A percentile compares a stretch with the other conserved stretches of the same genome.
Conservation (phyloP, 805 yeast genomes). For the Pichia nakasei region DNA sequence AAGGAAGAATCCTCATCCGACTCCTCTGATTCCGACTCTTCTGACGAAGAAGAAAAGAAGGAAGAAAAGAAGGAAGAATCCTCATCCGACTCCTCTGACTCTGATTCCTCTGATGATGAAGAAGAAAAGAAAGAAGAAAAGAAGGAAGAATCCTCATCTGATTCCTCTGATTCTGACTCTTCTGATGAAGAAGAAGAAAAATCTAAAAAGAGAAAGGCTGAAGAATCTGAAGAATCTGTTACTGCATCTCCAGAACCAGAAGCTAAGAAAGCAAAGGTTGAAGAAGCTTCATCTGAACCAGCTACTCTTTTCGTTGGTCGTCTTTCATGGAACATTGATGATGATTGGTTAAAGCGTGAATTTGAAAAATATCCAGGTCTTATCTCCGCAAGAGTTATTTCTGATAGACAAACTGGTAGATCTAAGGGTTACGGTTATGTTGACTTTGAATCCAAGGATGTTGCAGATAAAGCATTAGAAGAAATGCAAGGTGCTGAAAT, state of each 20-base stretch:
- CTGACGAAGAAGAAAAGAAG: constrained; percentile 11
- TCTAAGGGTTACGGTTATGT: constrained; percentile 98
- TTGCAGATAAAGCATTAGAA: constrained; percentile 79
- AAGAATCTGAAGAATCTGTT: constrained; percentile 23
- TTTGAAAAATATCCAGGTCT: constrained; percentile 81
- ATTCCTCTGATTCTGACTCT: constrained; percentile 16
- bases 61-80: constrained; percentile 23
- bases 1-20: constrained; percentile 20
- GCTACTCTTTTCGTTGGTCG: constrained; percentile 94
- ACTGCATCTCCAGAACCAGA: constrained; percentile 28
- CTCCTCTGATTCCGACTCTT: constrained; percentile 20
- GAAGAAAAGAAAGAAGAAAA: constrained; percentile 4
- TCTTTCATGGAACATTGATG: constrained; percentile 95
- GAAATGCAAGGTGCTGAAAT: constrained; percentile 89
- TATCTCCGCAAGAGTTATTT: constrained; percentile 80
- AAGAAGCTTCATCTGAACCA: constrained; percentile 50
- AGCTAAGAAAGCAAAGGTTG: constrained; percentile 41
- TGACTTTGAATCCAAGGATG: constrained; percentile 70
- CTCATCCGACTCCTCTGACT: constrained; percentile 23
- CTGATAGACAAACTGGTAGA: constrained; percentile 76
- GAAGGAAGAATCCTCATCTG: too few species aligned
- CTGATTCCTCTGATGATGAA: constrained; percentile 8
- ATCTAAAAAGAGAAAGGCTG: constrained; percentile 33
- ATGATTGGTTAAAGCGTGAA: constrained; percentile 84
- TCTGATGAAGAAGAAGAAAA: constrained; percentile 16